phyloP scores from a whole-genome alignment of 257 asterid species.

The Leptodermis oblonga region DNA sequence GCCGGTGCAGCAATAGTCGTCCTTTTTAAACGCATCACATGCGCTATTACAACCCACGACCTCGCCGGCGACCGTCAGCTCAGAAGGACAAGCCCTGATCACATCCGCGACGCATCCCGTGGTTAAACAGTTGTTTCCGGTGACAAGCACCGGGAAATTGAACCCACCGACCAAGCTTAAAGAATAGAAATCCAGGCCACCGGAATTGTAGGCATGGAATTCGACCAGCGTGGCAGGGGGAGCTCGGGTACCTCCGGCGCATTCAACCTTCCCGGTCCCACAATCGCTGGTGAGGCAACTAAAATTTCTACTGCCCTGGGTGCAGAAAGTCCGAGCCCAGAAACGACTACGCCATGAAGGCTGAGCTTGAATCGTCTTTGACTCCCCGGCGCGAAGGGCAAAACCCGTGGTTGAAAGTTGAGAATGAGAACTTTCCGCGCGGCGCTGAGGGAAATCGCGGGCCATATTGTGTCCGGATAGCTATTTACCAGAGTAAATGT shows the following conservation, averaged over 20 bases:
- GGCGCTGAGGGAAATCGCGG: conserved; percentile 64
- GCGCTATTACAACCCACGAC: conserved; percentile 87
- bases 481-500: conserved; percentile 68
- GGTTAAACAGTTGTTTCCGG: conserved; percentile 52
- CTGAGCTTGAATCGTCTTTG: conserved; percentile 40
- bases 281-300: conserved; percentile 79
- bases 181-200: conserved; percentile 52
- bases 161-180: conserved; percentile 85
- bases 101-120: conserved; percentile 64
- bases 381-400: conserved; percentile 49
- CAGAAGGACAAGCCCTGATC: conserved; percentile 68
- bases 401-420: conserved; percentile 64
- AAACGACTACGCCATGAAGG: conserved; percentile 82
- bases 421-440: conserved; percentile 64
- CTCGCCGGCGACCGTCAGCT: conserved; percentile 43
- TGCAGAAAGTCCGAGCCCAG: conserved; percentile 86
- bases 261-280: conserved; percentile 45
- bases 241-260: conserved; percentile 28
- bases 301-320: conserved; percentile 56
- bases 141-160: conserved; percentile 74
- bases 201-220: conserved; percentile 4
- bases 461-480: conserved; percentile 75
- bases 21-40: conserved; percentile 63
- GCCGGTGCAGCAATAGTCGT: conserved; percentile 74
- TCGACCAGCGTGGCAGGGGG: conserved; percentile 81